These are phyloP conservation scores for Dunaliella salina DNA, from an alignment of 163 green algal genomes.

Conservation along the genomic window DNA sequence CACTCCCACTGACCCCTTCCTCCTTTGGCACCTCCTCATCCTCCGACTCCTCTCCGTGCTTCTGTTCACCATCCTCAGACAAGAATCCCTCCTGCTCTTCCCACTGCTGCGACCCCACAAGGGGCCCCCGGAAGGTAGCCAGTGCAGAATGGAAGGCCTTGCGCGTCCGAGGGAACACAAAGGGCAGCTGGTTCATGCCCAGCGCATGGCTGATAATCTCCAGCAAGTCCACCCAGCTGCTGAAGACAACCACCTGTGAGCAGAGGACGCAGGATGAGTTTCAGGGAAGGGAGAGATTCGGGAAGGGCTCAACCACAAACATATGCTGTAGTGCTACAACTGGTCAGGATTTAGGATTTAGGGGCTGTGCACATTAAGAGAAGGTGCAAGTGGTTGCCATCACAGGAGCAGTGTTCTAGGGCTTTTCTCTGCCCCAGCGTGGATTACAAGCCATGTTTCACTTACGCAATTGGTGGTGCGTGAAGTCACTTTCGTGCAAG, in stretches of 20 bases:
- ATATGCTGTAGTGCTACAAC: too few species aligned
- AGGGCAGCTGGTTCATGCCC: constrained; percentile 56
- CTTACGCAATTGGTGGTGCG: too few species aligned
- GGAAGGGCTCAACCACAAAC: too few species aligned
- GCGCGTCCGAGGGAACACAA: constrained; percentile 38
- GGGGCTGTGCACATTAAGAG: too few species aligned
- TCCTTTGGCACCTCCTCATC: neutral
- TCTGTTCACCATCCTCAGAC: neutral
- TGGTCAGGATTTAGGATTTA: too few species aligned
- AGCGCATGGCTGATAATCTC: constrained; percentile 73
- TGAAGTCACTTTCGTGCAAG: too few species aligned
- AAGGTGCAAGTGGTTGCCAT: too few species aligned
- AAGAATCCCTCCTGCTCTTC: neutral
- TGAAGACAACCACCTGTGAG: constrained; percentile 75
- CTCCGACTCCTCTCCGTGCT: neutral
- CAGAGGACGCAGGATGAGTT: neutral
- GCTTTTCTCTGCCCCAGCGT: too few species aligned
- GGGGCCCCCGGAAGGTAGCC: constrained; percentile 44
- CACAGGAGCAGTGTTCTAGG: too few species aligned
- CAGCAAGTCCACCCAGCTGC: constrained; percentile 78
- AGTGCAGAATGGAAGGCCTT: constrained; percentile 48
- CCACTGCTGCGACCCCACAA: neutral
- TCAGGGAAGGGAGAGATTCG: too few species aligned
- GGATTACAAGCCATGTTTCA: too few species aligned
- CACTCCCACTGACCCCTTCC: neutral